phyloP scores from a whole-genome alignment of 768 basidiomycete genomes.

The Gymnopilus dilepis region DNA sequence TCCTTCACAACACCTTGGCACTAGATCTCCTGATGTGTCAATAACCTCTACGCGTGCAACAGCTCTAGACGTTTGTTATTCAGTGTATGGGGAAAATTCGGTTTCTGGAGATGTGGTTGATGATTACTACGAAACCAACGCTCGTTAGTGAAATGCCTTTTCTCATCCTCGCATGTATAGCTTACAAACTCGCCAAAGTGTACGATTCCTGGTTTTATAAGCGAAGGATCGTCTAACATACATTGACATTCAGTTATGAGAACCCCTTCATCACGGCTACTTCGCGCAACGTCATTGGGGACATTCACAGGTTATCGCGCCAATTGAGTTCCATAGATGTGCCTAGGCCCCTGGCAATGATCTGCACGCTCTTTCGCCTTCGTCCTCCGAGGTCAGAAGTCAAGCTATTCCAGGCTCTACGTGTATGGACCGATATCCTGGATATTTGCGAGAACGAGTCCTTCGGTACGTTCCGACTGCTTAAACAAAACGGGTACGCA shows the following conservation, averaged over 20 bases:
- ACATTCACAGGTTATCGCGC: slow-evolving; percentile 68
- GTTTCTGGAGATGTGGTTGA: slow-evolving; percentile 58
- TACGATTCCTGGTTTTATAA: slow-evolving; percentile 33
- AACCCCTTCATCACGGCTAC: slow-evolving; percentile 81
- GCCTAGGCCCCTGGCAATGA: slow-evolving; percentile 67
- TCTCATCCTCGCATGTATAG: slow-evolving; percentile 20
- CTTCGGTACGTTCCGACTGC: slow-evolving; percentile 55
- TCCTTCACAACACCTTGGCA: slow-evolving; percentile 21
- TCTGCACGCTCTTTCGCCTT: slow-evolving; percentile 60
- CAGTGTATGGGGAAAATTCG: slow-evolving; percentile 65
- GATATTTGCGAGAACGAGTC: slow-evolving; percentile 81
- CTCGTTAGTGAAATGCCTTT: slow-evolving; percentile 51
- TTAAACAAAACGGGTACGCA: slow-evolving; percentile 1
- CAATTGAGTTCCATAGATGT: slow-evolving; percentile 67
- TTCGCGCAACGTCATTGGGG: slow-evolving; percentile 72
- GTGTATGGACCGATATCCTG: slow-evolving; percentile 76
- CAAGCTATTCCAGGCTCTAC: slow-evolving; percentile 65
- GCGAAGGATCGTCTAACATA: slow-evolving; percentile 14
- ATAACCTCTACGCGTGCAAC: slow-evolving; percentile 55
- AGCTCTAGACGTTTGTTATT: slow-evolving; percentile 71
- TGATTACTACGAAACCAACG: slow-evolving; percentile 73
- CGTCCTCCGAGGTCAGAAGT: slow-evolving; percentile 39
- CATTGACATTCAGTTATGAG: slow-evolving; percentile 60
- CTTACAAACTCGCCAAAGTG: slow-evolving; percentile 36
- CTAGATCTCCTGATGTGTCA: slow-evolving; percentile 39